These are phyloP conservation scores for Cyclotella sp. DNA, from an alignment of 108 stramenopile species.

Conservation along the genomic window DNA sequence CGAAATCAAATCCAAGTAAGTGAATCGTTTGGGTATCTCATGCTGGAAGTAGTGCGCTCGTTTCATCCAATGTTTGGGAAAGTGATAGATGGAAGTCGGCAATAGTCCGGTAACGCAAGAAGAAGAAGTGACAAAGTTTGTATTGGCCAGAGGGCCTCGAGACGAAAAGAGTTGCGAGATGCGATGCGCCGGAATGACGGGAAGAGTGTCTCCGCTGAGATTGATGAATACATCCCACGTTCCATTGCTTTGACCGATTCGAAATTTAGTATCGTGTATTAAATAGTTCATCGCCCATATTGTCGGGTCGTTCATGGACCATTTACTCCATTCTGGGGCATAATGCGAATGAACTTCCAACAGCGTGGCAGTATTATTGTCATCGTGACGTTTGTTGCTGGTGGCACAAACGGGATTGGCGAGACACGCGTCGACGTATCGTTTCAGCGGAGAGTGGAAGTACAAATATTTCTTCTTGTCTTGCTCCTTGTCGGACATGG, in stretches of 20 bases:
- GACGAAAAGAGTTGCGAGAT: constrained; percentile 64
- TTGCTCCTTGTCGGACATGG: background rate
- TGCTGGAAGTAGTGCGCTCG: constrained; percentile 76
- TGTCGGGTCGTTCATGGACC: constrained; percentile 91
- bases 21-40: constrained; percentile 38
- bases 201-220: constrained; percentile 82
- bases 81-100: constrained; percentile 73
- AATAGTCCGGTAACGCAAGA: constrained; percentile 83
- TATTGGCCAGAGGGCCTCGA: constrained; percentile 59
- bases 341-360: constrained; percentile 50
- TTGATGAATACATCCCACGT: constrained; percentile 87
- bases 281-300: constrained; percentile 80
- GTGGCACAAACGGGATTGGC: constrained; percentile 28
- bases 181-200: constrained; percentile 66
- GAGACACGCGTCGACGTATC: constrained; percentile 64
- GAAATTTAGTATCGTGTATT: constrained; percentile 28
- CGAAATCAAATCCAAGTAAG: constrained; percentile 60
- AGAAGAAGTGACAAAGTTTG: constrained; percentile 83
- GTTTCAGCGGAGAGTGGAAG: constrained; percentile 46
- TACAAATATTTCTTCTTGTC: constrained; percentile 47
- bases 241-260: constrained; percentile 37
- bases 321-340: constrained; percentile 73
- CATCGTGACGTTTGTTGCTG: background rate
- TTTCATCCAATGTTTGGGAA: constrained; percentile 87
- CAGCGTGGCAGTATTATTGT: constrained; percentile 16